Evolutionary conservation across 2,329 filamentous ascomycete species (phyloP), one percentile per base, ranked within the genome.

Genomic region (Aureobasidium sp.): DNA sequence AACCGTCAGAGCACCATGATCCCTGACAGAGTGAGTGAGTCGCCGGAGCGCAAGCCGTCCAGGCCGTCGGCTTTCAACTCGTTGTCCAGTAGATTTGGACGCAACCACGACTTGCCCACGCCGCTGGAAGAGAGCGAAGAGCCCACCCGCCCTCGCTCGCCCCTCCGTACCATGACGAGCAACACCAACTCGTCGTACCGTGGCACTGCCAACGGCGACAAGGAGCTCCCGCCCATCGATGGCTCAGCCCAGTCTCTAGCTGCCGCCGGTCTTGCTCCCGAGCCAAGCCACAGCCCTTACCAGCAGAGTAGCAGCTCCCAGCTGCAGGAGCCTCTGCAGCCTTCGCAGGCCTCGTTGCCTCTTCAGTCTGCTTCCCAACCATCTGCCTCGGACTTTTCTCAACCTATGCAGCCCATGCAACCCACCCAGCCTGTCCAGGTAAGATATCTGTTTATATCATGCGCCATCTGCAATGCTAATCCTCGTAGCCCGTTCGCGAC

Each of bases 31-130:
- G 63, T 69, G n/a, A 65, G 70, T 12, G 70, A 73, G 63, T 80
- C 79, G 9, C 79, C 79, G 5, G 79, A 82, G 61, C 72, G 74
- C 79, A 89, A 73, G 80, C 80, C 64, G 77, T 45, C 87, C 78
- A 51, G 57, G 14, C 57, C 57, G 25, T 63, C 81, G 76, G 71
- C 78, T 81, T 67, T 87, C 81, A 77, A 79, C 22, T 79, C 82
- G 1, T 88, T 91, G 69, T 82, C 84, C 41, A 82, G 87, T 57
- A 77, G 76, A 45, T 62, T 70, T 51, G 78, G 84, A 31, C 84
- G 82, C 66, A 86, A 83, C 67, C 88, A 86, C 70, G 86, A 89
- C 62, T 83, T 84, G 27, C 73, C 79, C 15, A 65, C 78, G 59
- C 70, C 83, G 8, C 58, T 74, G 15, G 72, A 72, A 34, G 67